Base-by-base conservation (phyloP, 352 stramenopile species). In the Globisporangium sylvaticum region DNA sequence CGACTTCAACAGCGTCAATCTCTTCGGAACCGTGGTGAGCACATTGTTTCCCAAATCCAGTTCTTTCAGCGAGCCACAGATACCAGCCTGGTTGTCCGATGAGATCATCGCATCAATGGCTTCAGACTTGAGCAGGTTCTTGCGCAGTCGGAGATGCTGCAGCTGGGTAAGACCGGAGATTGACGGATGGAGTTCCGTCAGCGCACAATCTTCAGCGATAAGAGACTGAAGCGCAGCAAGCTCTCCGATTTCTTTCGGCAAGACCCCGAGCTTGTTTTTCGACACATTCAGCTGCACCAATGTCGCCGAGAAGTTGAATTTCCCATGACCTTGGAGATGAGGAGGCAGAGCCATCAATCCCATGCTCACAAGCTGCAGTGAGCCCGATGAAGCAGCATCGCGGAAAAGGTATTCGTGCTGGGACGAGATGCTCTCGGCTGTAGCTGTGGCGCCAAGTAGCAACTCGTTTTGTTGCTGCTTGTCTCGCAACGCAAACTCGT, bases 31-130 rank as follows among this genome's bases (percentile, higher is more conserved):
- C 4, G 77, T 74, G 4, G 65, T 85, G 39, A 94, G 53, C 14
- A 79, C 58, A 42, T 94, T 94, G 71, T 90, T 88, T 32, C 83
- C 77, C 12, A 94, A 59, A 75, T 94, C 85, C 32, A 94, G 62
- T 50, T 94, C 83, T 57, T 90, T 85, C 39, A 94, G 62, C 39
- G 80, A 79, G 3, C 68, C 68, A 61, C 69, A 79, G 22, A 89
- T 54, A 12, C 66, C 73, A 18, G 76, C 66, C 55, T 60, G 44
- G 20, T 54, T 65, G 44, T 72, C 72, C 1, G 56, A 64, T 24
- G 27, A 46, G 22, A 92, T 75, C 55, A 90, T 67, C 0, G 46
- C 59, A 66, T 90, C 74, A 3, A 95, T 29, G 25, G 78, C 75
- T 12, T 80, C 68, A 0, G 79, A 70, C 7, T 83, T 89, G 20